Conservation (phyloP, 352 stramenopile genomes). For the Pythium aquatile region DNA sequence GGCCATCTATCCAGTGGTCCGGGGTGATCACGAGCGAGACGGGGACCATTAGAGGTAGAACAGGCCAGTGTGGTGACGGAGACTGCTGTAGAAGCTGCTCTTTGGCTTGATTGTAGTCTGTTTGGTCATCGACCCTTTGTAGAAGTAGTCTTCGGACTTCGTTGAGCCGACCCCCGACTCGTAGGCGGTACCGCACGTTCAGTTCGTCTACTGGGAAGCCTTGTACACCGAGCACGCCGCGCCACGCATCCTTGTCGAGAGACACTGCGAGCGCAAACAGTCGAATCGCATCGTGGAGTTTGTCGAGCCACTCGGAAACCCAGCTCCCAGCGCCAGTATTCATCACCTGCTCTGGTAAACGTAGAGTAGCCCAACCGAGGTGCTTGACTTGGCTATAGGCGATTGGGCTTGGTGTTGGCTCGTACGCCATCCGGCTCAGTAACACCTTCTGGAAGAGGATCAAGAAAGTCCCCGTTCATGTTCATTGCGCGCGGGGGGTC, state of each 20-base stretch:
- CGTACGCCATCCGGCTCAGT: too few relatives aligned
- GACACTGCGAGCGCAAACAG: not conserved
- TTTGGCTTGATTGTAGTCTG: not conserved
- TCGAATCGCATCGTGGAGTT: slow-evolving; percentile 1
- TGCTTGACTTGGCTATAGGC: too few relatives aligned
- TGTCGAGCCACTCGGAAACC: not conserved
- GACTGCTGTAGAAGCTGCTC: not conserved
- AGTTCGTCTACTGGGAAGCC: not conserved
- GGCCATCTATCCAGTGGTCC: not conserved
- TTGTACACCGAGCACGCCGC: not conserved
- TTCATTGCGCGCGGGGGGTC: too few relatives aligned
- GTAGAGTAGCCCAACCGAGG: too few relatives aligned
- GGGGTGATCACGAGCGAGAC: not conserved
- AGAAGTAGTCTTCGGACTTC: not conserved
- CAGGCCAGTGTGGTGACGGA: not conserved
- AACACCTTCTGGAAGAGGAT: too few relatives aligned
- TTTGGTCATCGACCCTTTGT: not conserved
- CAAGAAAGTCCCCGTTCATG: too few relatives aligned
- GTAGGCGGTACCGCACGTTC: not conserved
- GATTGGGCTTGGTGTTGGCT: too few relatives aligned
- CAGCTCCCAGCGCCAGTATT: too few relatives aligned
- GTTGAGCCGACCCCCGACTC: not conserved
- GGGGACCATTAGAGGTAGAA: not conserved
- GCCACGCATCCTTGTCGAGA: not conserved
- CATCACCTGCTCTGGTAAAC: too few relatives aligned